Base-by-base conservation (phyloP, 2,329 filamentous ascomycete species). In the Colletotrichum sublineola region DNA sequence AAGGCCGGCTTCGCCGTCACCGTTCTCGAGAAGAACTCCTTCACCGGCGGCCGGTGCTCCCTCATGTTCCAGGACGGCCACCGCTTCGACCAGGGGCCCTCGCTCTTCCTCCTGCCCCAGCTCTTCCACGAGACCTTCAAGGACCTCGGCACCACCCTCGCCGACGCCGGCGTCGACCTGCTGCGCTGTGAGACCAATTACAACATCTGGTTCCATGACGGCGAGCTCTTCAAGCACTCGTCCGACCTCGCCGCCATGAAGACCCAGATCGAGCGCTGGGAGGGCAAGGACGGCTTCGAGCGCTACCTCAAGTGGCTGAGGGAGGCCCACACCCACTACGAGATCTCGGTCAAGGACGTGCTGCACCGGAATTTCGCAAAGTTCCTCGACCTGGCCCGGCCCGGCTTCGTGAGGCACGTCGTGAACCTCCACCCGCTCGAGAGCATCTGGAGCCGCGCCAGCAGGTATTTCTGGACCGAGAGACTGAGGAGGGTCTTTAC, bases 71-170 rank as follows among this genome's bases (percentile, higher is more conserved):
- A 88, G 71, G 82, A 88, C 60, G 90, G 88, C 67, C 90, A 90
- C 79, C 89, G 93, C 69, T 94, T 94, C 82, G 93, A 95, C 77
- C 92, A 94, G 83, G 93, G 93, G 0, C 93, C 93, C 0, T 94
- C 92, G 1, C 87, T 94, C 4, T 87, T 94, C 24, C 85, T 95
- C 0, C 88, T 94, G 7, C 93, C 93, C 2, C 87, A 89, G 67
- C 85, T 94, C 68, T 95, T 94, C 83, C 85, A 86, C 38, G 89
- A 93, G 81, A 89, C 89, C 29, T 94, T 94, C 77, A 79, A 82
- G 67, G 92, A 94, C 76, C 87, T 94, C 1, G 91, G 86, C 73
- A 94, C 92, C 7, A 88, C 87, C 12, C 83, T 94, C 15, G 85
- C 89, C 74, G 85, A 83, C 0, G 92, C 94, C 78, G 91, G 90